phyloP scores from a whole-genome alignment of 257 asterid genomes.

The Nicotiana undulata region DNA sequence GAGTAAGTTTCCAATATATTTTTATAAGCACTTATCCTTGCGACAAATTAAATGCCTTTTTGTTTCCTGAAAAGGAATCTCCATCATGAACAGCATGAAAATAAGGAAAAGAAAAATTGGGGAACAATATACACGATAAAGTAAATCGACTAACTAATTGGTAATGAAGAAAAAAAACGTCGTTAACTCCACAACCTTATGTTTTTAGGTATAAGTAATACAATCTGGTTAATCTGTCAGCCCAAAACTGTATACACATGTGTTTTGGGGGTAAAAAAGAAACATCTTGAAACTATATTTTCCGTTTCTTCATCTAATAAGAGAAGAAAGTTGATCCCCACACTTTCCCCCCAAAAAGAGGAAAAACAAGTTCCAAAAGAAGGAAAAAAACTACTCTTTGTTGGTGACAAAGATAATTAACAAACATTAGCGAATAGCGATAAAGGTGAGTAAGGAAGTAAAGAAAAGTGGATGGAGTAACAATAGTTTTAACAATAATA shows the following conservation, averaged over 20 bases:
- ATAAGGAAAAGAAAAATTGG: no score
- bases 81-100: no score
- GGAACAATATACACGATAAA: no score
- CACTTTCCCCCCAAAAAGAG: not conserved
- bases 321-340: not conserved
- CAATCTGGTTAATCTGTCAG: not conserved
- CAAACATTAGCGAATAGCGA: not conserved
- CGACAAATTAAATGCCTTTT: no score
- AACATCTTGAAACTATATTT: not conserved
- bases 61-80: no score
- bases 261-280: not conserved
- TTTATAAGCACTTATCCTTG: no score
- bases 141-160: not conserved
- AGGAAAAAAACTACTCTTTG: not conserved
- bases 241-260: not conserved
- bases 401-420: not conserved
- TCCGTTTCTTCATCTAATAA: not conserved
- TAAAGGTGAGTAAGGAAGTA: not conserved
- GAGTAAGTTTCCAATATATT: no score
- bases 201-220: not conserved
- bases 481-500: slow-evolving; percentile 1
- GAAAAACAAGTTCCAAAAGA: slow-evolving; percentile 2
- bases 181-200: not conserved
- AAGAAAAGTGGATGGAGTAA: not conserved
- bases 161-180: not conserved